Evolutionary conservation across 73 alveolate genomes (phyloP), one percentile per base, ranked within the genome.

Genomic region (Paramecium sexaurelia): DNA sequence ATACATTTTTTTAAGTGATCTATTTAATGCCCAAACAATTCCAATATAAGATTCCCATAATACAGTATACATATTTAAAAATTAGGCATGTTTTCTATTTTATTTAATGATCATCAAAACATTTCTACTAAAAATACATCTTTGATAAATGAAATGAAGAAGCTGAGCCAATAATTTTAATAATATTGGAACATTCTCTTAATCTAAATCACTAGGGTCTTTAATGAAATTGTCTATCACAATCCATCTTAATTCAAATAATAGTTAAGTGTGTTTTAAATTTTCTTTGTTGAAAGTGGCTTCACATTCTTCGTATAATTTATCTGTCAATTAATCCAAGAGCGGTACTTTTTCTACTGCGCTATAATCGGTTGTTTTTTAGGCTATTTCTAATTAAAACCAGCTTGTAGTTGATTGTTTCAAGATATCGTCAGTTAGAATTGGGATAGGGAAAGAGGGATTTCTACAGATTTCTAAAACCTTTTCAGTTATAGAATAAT

Each of bases 181-280:
- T 43, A 78, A 45, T 20, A 43, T 43, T 45, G 90, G 90, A 24
- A 78, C 51, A 78, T 78, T 43, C 8, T 43, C 51, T 41, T 45
- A 24, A 2, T 35, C 32, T 32, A 35, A 33, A n/a, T 29, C 17
- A 27, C 36, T 36, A 11, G 90, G 90, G 19, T 39, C 55, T 9
- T 78, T 78, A n/a, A 78, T 78, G 6, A 40, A 78, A 15, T 78
- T 78, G 20, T 78, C 90, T 0, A 78, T 24, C 1, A 78, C n/a
- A 0, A 78, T 22, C 90, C 90, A 78, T 45, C 90, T 78, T 45
- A 78, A 78, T 78, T 78, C 90, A 78, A 78, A 29, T 10, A 78
- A 26, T 45, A 78, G 11, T 27, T 78, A 19, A 8, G 86, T 37
- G 26, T 71, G 86, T 33, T 13, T 37, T 17, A 71, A 13, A 36